A percentile compares a stretch with the other conserved stretches of the same genome.
Conservation (phyloP, 2,329 filamentous ascomycete species). For the Pseudogymnoascus sp. region DNA sequence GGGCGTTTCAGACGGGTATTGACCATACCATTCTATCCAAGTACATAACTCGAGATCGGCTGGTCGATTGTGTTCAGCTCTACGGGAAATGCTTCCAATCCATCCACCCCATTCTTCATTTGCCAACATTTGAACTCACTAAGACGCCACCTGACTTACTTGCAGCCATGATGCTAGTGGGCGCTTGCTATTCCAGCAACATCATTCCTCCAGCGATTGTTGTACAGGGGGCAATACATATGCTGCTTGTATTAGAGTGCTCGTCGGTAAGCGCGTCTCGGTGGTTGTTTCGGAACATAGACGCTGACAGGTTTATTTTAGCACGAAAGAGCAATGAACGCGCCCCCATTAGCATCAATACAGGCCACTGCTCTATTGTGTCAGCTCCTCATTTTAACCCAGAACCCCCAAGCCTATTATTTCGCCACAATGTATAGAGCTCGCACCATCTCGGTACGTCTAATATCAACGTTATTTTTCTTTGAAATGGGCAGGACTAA, state of each 20-base stretch:
- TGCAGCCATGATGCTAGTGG: neutral
- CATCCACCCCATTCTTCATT: neutral
- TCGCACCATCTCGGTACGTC: neutral
- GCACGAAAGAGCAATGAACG: neutral
- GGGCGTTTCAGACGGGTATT: neutral
- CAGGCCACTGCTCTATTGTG: neutral
- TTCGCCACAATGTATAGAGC: neutral
- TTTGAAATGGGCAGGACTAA: neutral
- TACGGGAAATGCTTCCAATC: neutral
- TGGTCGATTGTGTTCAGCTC: neutral
- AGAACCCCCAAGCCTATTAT: neutral
- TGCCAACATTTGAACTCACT: neutral
- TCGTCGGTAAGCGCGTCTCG: neutral
- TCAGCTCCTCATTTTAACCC: constrained; percentile 1
- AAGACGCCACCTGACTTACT: neutral
- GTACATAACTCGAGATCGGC: neutral
- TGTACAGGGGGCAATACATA: neutral
- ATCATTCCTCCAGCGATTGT: neutral
- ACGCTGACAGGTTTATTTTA: neutral
- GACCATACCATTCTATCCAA: neutral
- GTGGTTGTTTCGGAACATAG: neutral
- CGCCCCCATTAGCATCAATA: neutral
- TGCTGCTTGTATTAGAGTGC: neutral
- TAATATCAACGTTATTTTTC: neutral
- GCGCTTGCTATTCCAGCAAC: neutral